Evolutionary conservation across 2,329 filamentous ascomycete genomes (phyloP), one percentile per base, ranked within the genome.

Genomic region (Didymella keratinophila): DNA sequence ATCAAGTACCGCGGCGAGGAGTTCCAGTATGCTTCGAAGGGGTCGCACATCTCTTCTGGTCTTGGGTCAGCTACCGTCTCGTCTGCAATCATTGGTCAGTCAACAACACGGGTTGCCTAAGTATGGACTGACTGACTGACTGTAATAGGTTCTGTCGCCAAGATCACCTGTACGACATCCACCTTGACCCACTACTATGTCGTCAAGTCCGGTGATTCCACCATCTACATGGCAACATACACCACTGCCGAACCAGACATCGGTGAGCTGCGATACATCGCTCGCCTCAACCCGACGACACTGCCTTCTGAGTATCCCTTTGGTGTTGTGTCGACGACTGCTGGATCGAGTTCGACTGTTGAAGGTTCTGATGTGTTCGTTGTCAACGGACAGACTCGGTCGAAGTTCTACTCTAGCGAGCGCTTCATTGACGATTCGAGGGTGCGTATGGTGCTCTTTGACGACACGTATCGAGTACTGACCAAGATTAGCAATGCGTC

Each of bases 331-430:
- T 88, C 87, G 0, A 86, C 81, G 23, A 89, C 85, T 0, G 76
- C 75, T 1, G 82, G 81, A 28, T 74, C 70, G 27, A 81, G 81
- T 28, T 79, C 78, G 10, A 79, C 83, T 2, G 79, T 89, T 50
- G 87, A 89, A 71, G 87, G 76, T 2, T 74, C 70, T 1, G 78
- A 79, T 48, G 76, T 79, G 8, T 90, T 83, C 68, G 59, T 86
- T 9, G 85, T 90, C 43, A 75, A 79, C 62, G 84, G 86, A 21
- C 78, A 90, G 71, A 90, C 87, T 0, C 83, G 87, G 37, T 87
- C 84, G 75, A 90, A 90, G 73, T 90, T 90, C 79, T 90, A 88
- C 77, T 88, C 86, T 2, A 87, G 84, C 58, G 80, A 88, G 61
- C 82, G 87, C n/a, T 90, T 89, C 75, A 89, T 90, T 69, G 88